A percentile compares a stretch with the other conserved stretches of the same genome.
These are phyloP conservation scores for Vitis vinifera DNA, from an alignment of 164 flowering plant genomes.

Conservation along the genomic window DNA sequence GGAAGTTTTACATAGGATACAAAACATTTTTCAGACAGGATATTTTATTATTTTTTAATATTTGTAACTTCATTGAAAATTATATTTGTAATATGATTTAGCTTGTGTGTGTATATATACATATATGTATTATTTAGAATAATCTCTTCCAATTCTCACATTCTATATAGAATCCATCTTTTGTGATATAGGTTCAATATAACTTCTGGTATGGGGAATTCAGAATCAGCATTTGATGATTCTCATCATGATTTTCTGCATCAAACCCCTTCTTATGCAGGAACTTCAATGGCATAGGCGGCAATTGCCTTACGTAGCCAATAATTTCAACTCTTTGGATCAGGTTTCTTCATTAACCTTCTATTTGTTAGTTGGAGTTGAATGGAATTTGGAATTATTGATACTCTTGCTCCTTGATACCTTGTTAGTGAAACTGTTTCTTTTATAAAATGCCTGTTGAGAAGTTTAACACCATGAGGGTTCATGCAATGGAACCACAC, in stretches of 20 bases:
- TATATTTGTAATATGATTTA: too few species aligned
- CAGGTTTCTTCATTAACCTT: slow-evolving; percentile 27
- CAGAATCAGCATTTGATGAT: slow-evolving; percentile 25
- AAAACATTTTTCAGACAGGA: too few species aligned
- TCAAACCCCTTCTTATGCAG: slow-evolving; percentile 18
- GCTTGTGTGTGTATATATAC: too few species aligned
- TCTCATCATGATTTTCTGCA: slow-evolving; percentile 13
- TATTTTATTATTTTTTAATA: too few species aligned
- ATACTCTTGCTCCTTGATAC: background rate
- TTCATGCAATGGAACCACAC: background rate
- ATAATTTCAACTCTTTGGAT: slow-evolving; percentile 45
- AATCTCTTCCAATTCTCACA: too few species aligned
- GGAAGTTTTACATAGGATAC: too few species aligned
- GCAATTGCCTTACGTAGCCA: slow-evolving; percentile 25
- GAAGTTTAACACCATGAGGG: background rate
- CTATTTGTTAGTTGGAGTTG: background rate
- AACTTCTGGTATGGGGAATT: slow-evolving; percentile 30
- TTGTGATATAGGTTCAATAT: background rate
- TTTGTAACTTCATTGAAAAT: too few species aligned
- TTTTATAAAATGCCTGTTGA: background rate
- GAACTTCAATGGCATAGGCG: slow-evolving; percentile 15
- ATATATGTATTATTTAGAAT: too few species aligned
- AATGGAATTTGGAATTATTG: slow-evolving; percentile 4
- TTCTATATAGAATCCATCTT: too few species aligned
- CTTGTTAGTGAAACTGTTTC: background rate